A percentile compares a stretch with the other conserved stretches of the same genome.
phyloP scores from a whole-genome alignment of 192 early-diverging fungal species.

The Piromyces sp. region DNA sequence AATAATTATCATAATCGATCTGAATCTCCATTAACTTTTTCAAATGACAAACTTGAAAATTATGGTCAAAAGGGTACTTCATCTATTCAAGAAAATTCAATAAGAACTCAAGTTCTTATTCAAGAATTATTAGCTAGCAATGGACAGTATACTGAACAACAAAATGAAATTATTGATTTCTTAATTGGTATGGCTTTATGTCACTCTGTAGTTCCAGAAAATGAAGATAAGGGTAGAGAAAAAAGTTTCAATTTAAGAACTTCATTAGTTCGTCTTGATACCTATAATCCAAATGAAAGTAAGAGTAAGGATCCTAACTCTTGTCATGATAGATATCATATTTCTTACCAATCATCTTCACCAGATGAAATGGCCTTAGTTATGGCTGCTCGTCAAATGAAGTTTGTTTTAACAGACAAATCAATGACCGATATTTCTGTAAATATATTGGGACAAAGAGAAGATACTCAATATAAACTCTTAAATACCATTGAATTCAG shows the following conservation, averaged over 20 bases:
- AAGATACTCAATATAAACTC: conserved; percentile 24
- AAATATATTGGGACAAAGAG: conserved; percentile 8
- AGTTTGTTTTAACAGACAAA: conserved; percentile 44
- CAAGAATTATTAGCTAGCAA: not conserved
- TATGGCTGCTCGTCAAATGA: conserved; percentile 56
- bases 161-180: conserved; percentile 24
- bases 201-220: conserved; percentile 64
- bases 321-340: conserved; percentile 19
- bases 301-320: conserved; percentile 4
- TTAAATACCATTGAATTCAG: conserved; percentile 72
- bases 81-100: not conserved
- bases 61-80: not conserved
- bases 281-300: conserved; percentile 1
- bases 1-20: not conserved
- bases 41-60: not conserved
- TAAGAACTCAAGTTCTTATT: not conserved
- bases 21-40: not conserved
- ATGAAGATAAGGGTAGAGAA: conserved; percentile 7
- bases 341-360: conserved; percentile 59
- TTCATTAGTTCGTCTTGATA: not conserved
- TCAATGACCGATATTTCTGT: conserved; percentile 8
- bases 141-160: not conserved
- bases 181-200: conserved; percentile 60
- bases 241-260: not conserved
- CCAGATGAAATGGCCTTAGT: conserved; percentile 75